Percentiles rank a stretch among this genome's conserved stretches.
Evolutionary conservation across 2,329 filamentous ascomycete species (phyloP).

Genomic region (Colletotrichum spinosum): DNA sequence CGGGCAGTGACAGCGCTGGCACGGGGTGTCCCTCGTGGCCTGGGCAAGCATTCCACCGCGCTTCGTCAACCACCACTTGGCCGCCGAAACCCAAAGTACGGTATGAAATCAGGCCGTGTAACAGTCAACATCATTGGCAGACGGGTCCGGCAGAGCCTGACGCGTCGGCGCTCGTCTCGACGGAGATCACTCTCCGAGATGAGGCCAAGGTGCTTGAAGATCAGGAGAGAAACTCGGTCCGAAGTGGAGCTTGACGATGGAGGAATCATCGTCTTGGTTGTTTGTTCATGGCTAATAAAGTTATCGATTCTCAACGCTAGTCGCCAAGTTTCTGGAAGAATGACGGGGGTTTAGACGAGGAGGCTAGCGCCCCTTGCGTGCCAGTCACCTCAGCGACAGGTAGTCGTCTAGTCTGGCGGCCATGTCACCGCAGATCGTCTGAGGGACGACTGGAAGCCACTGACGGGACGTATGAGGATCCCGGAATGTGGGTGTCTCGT

Average conservation of each 20-base stretch:
- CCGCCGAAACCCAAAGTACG: too few relatives aligned
- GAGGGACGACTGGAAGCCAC: constrained; percentile 6
- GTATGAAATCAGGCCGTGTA: too few relatives aligned
- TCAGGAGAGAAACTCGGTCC: neutral
- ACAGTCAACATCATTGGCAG: neutral
- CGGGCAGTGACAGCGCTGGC: too few relatives aligned
- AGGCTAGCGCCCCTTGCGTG: constrained; percentile 16
- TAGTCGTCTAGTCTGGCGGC: neutral
- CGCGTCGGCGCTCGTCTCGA: neutral
- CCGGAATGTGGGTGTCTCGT: constrained; percentile 17
- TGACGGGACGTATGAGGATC: constrained; percentile 2
- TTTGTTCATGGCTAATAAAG: constrained; percentile 4
- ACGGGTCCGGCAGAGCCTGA: neutral
- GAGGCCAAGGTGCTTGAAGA: neutral
- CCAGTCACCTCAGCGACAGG: constrained; percentile 7
- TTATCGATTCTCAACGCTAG: constrained; percentile 2
- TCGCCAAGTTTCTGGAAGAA: constrained; percentile 4
- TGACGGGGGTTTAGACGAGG: constrained; percentile 9
- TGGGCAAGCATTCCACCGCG: too few relatives aligned
- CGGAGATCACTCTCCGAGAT: neutral
- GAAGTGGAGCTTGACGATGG: neutral
- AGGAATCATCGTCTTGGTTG: neutral
- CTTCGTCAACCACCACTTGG: too few relatives aligned
- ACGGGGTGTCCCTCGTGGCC: too few relatives aligned
- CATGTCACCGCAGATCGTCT: neutral